Percentiles rank a stretch among this genome's conserved stretches.
phyloP scores from a whole-genome alignment of 352 stramenopile species.

The Phytopythium sindhum region DNA sequence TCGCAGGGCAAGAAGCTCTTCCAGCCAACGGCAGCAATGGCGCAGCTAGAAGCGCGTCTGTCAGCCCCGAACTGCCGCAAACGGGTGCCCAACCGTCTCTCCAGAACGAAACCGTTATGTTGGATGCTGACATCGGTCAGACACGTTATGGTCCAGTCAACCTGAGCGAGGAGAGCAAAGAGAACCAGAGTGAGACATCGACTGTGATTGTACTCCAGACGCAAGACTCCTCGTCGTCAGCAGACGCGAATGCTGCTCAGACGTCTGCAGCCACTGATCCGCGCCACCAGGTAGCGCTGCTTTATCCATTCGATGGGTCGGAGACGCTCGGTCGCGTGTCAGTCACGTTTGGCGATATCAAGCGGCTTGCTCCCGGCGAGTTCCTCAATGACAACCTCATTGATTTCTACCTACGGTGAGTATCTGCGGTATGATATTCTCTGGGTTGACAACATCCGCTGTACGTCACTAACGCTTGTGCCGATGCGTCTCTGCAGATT shows the following conservation, averaged over 20 bases:
- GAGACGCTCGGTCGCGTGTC: conserved; percentile 48
- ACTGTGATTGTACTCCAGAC: conserved; percentile 6
- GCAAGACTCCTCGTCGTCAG: conserved; percentile 4
- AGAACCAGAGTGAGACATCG: background rate
- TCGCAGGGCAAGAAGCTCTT: background rate
- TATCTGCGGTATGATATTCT: background rate
- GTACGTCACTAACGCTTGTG: background rate
- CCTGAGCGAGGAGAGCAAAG: conserved; percentile 2
- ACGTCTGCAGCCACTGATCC: conserved; percentile 1
- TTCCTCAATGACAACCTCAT: conserved; percentile 94
- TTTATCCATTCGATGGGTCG: conserved; percentile 62
- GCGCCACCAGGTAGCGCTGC: conserved; percentile 42
- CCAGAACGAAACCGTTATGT: background rate
- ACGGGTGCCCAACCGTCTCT: background rate
- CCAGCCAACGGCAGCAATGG: background rate
- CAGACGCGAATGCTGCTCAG: background rate
- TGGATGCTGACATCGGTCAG: background rate
- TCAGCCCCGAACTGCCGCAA: background rate
- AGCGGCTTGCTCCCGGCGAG: conserved; percentile 83
- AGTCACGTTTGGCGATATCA: conserved; percentile 84
- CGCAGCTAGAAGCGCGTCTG: background rate
- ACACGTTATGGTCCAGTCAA: background rate
- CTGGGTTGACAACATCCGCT: background rate
- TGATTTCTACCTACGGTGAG: conserved; percentile 90
- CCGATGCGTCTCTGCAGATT: conserved; percentile 27